A percentile compares a stretch with the other conserved stretches of the same genome.
These are phyloP conservation scores for Blastobotrys aristatus DNA, from an alignment of 1,139 yeast genomes.

Conservation along the genomic window DNA sequence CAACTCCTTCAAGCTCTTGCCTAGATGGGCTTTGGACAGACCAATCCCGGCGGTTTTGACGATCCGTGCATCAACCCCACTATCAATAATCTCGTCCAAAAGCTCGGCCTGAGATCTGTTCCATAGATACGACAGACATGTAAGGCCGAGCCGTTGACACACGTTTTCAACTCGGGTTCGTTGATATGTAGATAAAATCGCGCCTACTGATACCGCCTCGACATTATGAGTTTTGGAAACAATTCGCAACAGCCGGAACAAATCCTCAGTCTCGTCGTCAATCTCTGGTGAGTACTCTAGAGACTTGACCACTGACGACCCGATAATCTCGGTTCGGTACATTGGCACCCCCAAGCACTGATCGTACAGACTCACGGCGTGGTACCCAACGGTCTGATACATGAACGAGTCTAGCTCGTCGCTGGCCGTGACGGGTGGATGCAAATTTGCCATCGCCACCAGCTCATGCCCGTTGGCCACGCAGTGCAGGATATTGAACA, in stretches of 20 bases:
- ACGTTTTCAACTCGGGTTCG: constrained; percentile 90
- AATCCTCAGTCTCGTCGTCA: constrained; percentile 84
- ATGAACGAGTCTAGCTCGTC: constrained; percentile 86
- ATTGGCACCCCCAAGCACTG: constrained; percentile 76
- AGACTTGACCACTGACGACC: constrained; percentile 57
- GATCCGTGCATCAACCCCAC: constrained; percentile 74
- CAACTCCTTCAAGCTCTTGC: constrained; percentile 57
- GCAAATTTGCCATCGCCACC: constrained; percentile 76
- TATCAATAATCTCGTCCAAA: constrained; percentile 73
- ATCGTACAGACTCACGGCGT: constrained; percentile 58
- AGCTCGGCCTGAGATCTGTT: constrained; percentile 75
- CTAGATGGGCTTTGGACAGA: constrained; percentile 58
- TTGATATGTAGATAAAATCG: constrained; percentile 89
- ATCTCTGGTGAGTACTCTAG: constrained; percentile 60
- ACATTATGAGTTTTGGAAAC: constrained; percentile 54
- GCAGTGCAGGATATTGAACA: constrained; percentile 83
- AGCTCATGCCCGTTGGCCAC: constrained; percentile 76
- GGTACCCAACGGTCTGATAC: constrained; percentile 99
- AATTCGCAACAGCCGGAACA: constrained; percentile 46
- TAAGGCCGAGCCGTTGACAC: constrained; percentile 64
- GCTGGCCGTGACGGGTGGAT: constrained; percentile 50
- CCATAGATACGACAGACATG: constrained; percentile 78
- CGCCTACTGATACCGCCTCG: constrained; percentile 90
- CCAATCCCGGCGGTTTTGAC: constrained; percentile 95
- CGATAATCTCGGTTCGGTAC: constrained; percentile 62